These are phyloP conservation scores for Candida pseudofarinosa DNA, from an alignment of 805 yeast genomes.

Conservation along the genomic window DNA sequence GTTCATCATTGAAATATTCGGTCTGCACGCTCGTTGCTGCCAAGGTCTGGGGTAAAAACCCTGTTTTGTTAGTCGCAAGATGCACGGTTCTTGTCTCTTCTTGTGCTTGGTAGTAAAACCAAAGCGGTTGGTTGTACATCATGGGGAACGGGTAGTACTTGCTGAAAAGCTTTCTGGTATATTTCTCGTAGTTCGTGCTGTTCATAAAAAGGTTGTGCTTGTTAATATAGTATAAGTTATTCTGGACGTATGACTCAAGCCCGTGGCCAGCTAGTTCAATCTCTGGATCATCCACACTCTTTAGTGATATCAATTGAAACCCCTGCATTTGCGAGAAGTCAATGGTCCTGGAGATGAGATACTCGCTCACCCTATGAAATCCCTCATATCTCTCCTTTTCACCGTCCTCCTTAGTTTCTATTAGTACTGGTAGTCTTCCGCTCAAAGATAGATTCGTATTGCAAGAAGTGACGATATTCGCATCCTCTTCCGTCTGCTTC, in stretches of 20 bases:
- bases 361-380: slow-evolving; percentile 11
- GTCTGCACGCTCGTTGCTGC: slow-evolving; percentile 22
- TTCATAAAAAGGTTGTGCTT: slow-evolving; percentile 56
- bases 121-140: slow-evolving; percentile 66
- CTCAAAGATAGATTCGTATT: slow-evolving; percentile 52
- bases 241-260: slow-evolving; percentile 37
- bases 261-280: slow-evolving; percentile 42
- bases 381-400: slow-evolving; percentile 14
- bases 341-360: neutral
- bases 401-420: slow-evolving; percentile 7
- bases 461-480: slow-evolving; percentile 49
- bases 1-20: slow-evolving; percentile 21
- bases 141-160: slow-evolving; percentile 63
- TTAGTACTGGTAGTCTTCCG: slow-evolving; percentile 48
- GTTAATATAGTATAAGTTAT: slow-evolving; percentile 44
- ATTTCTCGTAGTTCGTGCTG: slow-evolving; percentile 54
- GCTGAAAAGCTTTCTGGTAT: slow-evolving; percentile 52
- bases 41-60: slow-evolving; percentile 26
- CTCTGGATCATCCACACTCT: slow-evolving; percentile 2
- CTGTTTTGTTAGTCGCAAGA: slow-evolving; percentile 19
- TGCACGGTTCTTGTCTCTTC: slow-evolving; percentile 30
- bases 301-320: slow-evolving; percentile 4
- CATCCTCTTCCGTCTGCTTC: slow-evolving; percentile 8
- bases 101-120: slow-evolving; percentile 35
- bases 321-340: slow-evolving; percentile 5